Conservation (phyloP, 176 grass and related monocot species). For the Ampelocalamus luodianensis region DNA sequence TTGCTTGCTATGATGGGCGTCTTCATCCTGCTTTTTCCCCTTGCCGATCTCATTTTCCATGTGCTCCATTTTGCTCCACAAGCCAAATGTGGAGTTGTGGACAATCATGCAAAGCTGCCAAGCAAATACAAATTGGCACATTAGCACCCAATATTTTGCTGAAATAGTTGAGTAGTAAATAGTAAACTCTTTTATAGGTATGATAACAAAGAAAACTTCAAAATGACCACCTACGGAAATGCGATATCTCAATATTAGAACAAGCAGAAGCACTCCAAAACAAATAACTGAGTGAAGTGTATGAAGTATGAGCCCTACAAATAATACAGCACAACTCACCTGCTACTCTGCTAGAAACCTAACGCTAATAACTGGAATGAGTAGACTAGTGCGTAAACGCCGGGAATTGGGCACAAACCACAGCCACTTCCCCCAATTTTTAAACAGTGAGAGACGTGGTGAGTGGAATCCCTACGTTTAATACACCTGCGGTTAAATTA, state of each 20-base stretch:
- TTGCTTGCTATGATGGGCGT: constrained; percentile 38
- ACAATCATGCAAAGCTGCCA: constrained; percentile 23
- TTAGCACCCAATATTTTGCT: constrained; percentile 14
- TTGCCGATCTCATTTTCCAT: constrained; percentile 41
- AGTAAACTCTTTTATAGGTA: not conserved
- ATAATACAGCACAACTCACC: not conserved
- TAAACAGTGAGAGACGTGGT: not conserved
- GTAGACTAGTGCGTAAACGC: not conserved
- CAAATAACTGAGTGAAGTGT: not conserved
- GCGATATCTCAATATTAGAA: not conserved
- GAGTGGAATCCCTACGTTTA: not conserved
- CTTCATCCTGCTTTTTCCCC: constrained; percentile 49
- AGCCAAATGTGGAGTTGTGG: constrained; percentile 20
- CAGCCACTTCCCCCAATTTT: not conserved
- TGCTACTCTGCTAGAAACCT: not conserved
- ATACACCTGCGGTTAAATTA: not conserved
- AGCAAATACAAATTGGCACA: constrained; percentile 11
- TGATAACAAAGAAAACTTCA: not conserved
- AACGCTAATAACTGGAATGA: constrained; percentile 9
- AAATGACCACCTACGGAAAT: not conserved
- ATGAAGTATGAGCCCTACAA: constrained; percentile 13
- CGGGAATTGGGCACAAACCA: not conserved
- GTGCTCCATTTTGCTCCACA: constrained; percentile 56
- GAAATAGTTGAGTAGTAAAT: not conserved
- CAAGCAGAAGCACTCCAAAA: constrained; percentile 25